Percentiles rank a stretch among this genome's conserved stretches.
Evolutionary conservation across 176 grass and related monocot species (phyloP).

Genomic region (Ampelocalamus luodianensis): DNA sequence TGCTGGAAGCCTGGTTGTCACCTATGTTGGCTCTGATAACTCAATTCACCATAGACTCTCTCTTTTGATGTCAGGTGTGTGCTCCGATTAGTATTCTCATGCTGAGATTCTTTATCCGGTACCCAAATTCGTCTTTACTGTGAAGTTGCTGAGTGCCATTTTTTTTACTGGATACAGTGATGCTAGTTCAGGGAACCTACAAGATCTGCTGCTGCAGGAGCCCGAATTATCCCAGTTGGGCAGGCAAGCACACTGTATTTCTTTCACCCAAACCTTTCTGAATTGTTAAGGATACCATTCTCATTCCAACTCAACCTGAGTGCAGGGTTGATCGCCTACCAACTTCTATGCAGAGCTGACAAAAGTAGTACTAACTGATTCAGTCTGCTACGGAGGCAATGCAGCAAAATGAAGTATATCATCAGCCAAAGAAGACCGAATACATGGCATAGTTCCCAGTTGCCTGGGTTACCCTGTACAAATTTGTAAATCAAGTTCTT

Average conservation of each 20-base stretch:
- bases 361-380: not conserved
- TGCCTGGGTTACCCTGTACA: conserved; percentile 32
- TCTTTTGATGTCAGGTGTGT: conserved; percentile 68
- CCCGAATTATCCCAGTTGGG: conserved; percentile 69
- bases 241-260: conserved; percentile 55
- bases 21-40: conserved; percentile 67
- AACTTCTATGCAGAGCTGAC: conserved; percentile 9
- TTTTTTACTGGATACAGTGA: conserved; percentile 45
- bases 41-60: conserved; percentile 74
- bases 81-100: not conserved
- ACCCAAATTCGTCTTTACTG: not conserved
- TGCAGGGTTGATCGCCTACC: conserved; percentile 67
- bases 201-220: conserved; percentile 86
- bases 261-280: not conserved
- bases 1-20: conserved; percentile 76
- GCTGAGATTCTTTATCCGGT: not conserved
- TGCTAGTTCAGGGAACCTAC: conserved; percentile 56
- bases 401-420: not conserved
- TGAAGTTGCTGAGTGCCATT: conserved; percentile 21
- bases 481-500: conserved; percentile 23
- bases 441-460: not conserved
- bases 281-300: conserved; percentile 6
- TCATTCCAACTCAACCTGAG: conserved; percentile 38
- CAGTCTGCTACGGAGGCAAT: not conserved
- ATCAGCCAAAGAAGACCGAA: not conserved